Conservation (phyloP, 2,329 filamentous ascomycete species). For the Penicillium sumatraense region DNA sequence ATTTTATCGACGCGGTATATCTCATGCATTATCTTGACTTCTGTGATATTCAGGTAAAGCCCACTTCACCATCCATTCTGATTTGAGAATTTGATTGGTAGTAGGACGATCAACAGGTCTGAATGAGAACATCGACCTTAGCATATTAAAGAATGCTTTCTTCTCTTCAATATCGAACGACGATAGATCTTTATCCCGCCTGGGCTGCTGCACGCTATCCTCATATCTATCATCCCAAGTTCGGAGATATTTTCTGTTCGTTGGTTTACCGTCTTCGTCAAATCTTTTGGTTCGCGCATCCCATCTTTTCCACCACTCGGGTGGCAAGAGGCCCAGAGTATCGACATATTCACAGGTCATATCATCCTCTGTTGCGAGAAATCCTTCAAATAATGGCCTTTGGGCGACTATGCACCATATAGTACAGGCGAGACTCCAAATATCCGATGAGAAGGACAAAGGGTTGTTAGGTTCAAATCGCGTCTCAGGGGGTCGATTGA, state of each 20-base stretch:
- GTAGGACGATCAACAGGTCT: slow-evolving; percentile 30
- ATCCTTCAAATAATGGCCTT: slow-evolving; percentile 29
- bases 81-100: slow-evolving; percentile 30
- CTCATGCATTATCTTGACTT: too few species aligned
- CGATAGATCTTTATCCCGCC: slow-evolving; percentile 25
- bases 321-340: slow-evolving; percentile 27
- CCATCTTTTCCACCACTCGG: slow-evolving; percentile 24
- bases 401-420: slow-evolving; percentile 33
- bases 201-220: slow-evolving; percentile 32
- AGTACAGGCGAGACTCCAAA: slow-evolving; percentile 39
- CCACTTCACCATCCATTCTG: slow-evolving; percentile 38
- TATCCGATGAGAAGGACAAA: slow-evolving; percentile 34
- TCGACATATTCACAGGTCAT: slow-evolving; percentile 33
- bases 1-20: too few species aligned
- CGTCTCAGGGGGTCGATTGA: slow-evolving; percentile 37
- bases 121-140: slow-evolving; percentile 34
- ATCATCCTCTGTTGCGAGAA: slow-evolving; percentile 30
- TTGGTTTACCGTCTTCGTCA: slow-evolving; percentile 14
- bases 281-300: slow-evolving; percentile 9
- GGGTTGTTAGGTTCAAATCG: slow-evolving; percentile 36
- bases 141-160: slow-evolving; percentile 31
- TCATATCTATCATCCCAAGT: slow-evolving; percentile 33
- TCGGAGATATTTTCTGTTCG: slow-evolving; percentile 20
- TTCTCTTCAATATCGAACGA: slow-evolving; percentile 28
- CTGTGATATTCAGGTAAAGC: slow-evolving; percentile 33